A percentile compares a stretch with the other conserved stretches of the same genome.
Conservation (phyloP, 2,329 filamentous ascomycete species). For the Nothophaeocryptopus gaeumannii region DNA sequence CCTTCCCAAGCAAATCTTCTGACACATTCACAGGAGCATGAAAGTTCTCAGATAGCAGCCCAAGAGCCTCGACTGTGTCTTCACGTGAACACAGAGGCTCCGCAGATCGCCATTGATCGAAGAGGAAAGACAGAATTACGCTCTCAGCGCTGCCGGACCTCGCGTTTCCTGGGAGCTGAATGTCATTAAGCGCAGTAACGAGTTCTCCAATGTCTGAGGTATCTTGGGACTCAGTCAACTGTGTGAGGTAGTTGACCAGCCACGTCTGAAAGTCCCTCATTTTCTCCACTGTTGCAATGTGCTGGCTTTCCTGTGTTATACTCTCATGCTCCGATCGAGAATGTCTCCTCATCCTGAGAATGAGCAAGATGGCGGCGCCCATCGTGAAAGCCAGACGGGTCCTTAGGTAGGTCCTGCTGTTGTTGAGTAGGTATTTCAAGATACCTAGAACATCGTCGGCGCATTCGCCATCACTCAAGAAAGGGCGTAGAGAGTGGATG, state of each 20-base stretch:
- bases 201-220: conserved; percentile 1
- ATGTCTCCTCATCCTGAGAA: conserved; percentile 68
- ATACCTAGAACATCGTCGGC: conserved; percentile 87
- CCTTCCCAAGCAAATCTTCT: conserved; percentile 67
- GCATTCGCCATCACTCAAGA: conserved; percentile 79
- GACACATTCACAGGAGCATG: conserved; percentile 55
- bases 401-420: conserved; percentile 62
- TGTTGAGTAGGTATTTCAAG: conserved; percentile 74
- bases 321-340: conserved; percentile 49
- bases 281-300: conserved; percentile 71
- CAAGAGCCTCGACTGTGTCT: conserved; percentile 67
- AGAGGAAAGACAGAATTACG: conserved; percentile 71
- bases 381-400: conserved; percentile 70
- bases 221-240: conserved; percentile 12
- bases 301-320: conserved; percentile 81
- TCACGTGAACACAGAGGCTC: conserved; percentile 62
- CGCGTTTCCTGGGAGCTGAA: conserved; percentile 67
- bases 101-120: conserved; percentile 67
- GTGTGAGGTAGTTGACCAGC: conserved; percentile 67
- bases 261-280: conserved; percentile 74
- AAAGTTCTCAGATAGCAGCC: conserved; percentile 74
- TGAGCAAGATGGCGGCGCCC: conserved; percentile 73
- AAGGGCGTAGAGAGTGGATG: conserved; percentile 73
- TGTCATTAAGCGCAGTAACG: conserved; percentile 38
- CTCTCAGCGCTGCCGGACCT: conserved; percentile 71